A percentile compares a stretch with the other conserved stretches of the same genome.
These are phyloP conservation scores for Fusarium camptoceras DNA, from an alignment of 2,329 filamentous ascomycete species.

Conservation along the genomic window DNA sequence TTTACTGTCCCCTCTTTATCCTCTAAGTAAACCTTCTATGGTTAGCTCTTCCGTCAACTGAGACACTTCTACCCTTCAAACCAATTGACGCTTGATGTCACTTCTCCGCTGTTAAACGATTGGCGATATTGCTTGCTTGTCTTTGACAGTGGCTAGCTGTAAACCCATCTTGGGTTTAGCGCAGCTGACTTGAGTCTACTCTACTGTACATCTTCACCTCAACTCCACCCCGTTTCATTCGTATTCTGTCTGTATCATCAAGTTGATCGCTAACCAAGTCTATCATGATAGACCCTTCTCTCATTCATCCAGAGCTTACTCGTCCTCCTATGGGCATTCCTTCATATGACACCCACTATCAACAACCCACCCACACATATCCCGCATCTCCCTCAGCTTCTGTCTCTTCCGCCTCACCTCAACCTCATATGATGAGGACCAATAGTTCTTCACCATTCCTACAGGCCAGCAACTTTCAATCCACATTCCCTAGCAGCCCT, in stretches of 20 bases:
- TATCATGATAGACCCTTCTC: constrained; percentile 62
- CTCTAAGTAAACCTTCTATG: not conserved
- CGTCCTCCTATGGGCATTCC: constrained; percentile 60
- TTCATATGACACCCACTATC: constrained; percentile 62
- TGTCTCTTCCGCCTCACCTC: constrained; percentile 65
- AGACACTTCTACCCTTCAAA: constrained; percentile 41
- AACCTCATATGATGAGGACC: constrained; percentile 60
- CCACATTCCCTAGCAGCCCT: constrained; percentile 65
- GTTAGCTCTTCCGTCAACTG: constrained; percentile 36
- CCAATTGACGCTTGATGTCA: constrained; percentile 33
- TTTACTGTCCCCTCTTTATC: not conserved
- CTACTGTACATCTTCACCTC: constrained; percentile 8
- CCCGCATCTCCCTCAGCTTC: constrained; percentile 74
- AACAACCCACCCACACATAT: constrained; percentile 60
- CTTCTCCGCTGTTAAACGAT: constrained; percentile 37
- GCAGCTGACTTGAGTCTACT: constrained; percentile 15
- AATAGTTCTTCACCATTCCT: constrained; percentile 76
- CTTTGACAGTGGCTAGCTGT: constrained; percentile 42
- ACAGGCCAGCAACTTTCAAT: constrained; percentile 65
- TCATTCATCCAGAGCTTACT: constrained; percentile 67
- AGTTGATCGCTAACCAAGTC: constrained; percentile 53
- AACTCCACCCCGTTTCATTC: constrained; percentile 22
- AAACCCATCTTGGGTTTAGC: constrained; percentile 37
- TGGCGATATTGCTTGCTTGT: constrained; percentile 37
- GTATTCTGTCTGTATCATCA: not conserved